phyloP scores from a whole-genome alignment of 2,329 filamentous ascomycete genomes.

The Phialocephala sp. region DNA sequence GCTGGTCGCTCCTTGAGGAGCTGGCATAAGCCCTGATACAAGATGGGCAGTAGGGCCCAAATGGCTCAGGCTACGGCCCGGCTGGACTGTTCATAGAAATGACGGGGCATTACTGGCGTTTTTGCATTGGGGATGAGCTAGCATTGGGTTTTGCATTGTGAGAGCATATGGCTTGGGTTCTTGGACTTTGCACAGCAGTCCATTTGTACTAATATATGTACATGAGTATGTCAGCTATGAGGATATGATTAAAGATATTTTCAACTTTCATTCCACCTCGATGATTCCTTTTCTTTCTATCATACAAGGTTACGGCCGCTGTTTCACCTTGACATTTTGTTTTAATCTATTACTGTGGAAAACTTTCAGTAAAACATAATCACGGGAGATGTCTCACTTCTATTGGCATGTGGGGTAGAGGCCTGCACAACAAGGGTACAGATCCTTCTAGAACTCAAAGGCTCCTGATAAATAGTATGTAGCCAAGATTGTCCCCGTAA shows the following conservation, averaged over 20 bases:
- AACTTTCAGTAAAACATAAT: background rate
- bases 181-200: background rate
- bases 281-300: background rate
- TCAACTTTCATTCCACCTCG: background rate
- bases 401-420: too few species aligned
- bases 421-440: too few species aligned
- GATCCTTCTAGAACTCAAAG: too few species aligned
- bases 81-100: constrained; percentile 2
- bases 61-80: constrained; percentile 5
- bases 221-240: background rate
- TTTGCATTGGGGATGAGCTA: background rate
- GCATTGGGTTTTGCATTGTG: background rate
- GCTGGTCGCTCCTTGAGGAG: constrained; percentile 1
- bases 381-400: background rate
- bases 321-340: background rate
- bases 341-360: background rate
- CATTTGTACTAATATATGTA: constrained; percentile 1
- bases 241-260: constrained; percentile 2
- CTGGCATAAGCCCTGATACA: constrained; percentile 4
- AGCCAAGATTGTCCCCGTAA: too few species aligned
- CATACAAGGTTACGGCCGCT: background rate
- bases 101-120: constrained; percentile 1
- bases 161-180: background rate
- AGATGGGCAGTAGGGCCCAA: background rate
- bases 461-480: too few species aligned